These are phyloP conservation scores for Neofusicoccum ribis DNA, from an alignment of 2,329 filamentous ascomycete species.

Conservation along the genomic window DNA sequence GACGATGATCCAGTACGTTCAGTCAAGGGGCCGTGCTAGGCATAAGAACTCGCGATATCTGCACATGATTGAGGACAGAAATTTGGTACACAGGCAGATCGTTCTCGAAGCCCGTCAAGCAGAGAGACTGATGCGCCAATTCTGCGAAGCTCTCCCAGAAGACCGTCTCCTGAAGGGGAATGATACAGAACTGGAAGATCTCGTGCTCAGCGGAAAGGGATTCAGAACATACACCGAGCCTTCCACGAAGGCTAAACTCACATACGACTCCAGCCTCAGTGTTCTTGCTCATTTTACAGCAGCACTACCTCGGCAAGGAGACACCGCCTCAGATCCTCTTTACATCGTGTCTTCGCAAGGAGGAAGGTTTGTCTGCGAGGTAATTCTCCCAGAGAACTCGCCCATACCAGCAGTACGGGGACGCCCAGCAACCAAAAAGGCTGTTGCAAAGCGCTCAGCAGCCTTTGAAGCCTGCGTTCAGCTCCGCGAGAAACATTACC, in stretches of 20 bases:
- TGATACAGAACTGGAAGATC: conserved; percentile 55
- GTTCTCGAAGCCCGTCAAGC: conserved; percentile 62
- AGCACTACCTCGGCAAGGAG: conserved; percentile 59
- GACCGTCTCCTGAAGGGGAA: conserved; percentile 62
- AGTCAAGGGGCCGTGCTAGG: conserved; percentile 85
- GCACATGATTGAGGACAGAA: conserved; percentile 76
- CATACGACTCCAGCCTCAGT: conserved; percentile 70
- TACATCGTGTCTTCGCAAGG: conserved; percentile 63
- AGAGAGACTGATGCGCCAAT: conserved; percentile 65
- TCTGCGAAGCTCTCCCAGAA: conserved; percentile 72
- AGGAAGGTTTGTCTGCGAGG: conserved; percentile 70
- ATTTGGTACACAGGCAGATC: conserved; percentile 59
- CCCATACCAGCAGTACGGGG: conserved; percentile 70
- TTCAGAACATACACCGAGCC: conserved; percentile 61
- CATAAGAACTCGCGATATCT: conserved; percentile 76
- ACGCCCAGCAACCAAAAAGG: conserved; percentile 65
- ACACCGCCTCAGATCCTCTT: conserved; percentile 48
- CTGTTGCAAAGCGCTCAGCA: conserved; percentile 80
- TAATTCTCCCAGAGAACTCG: conserved; percentile 73
- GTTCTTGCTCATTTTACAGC: conserved; percentile 74
- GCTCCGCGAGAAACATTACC: conserved; percentile 64
- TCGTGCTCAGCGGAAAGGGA: conserved; percentile 54
- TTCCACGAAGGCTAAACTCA: conserved; percentile 74
- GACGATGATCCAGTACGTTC: conserved; percentile 92
- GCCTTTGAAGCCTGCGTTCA: conserved; percentile 80